phyloP scores from a whole-genome alignment of 305 asterid genomes.

The Rubia peregrina region DNA sequence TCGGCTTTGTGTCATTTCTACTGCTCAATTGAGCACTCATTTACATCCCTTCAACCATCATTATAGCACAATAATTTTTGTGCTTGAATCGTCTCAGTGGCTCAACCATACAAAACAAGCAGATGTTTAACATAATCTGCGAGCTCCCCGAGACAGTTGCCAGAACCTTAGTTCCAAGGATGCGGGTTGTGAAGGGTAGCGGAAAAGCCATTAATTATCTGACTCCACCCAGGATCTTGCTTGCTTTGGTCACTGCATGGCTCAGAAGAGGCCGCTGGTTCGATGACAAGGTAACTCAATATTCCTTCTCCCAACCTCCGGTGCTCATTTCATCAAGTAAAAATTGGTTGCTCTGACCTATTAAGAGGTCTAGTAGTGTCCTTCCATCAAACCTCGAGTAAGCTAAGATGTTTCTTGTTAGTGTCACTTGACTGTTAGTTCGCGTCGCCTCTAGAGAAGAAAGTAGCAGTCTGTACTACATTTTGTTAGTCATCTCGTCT shows the following conservation, averaged over 20 bases:
- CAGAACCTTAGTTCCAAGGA: slow-evolving; percentile 83
- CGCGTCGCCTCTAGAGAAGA: too few relatives aligned
- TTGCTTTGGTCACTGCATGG: slow-evolving; percentile 95
- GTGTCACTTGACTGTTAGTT: not conserved
- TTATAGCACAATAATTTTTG: slow-evolving; percentile 5
- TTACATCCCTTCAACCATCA: too few relatives aligned
- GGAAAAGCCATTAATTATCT: slow-evolving; percentile 85
- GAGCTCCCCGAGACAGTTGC: slow-evolving; percentile 99
- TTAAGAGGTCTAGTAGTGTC: not conserved
- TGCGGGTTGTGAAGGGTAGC: slow-evolving; percentile 92
- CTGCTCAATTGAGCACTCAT: not conserved
- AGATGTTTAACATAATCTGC: slow-evolving; percentile 89
- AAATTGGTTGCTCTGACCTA: not conserved
- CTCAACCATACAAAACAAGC: slow-evolving; percentile 77
- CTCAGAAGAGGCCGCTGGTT: slow-evolving; percentile 94
- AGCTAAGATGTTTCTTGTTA: not conserved
- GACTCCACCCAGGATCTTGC: slow-evolving; percentile 93
- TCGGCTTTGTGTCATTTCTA: not conserved
- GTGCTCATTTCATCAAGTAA: not conserved
- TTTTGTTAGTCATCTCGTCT: not conserved
- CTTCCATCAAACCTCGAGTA: not conserved
- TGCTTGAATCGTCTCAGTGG: slow-evolving; percentile 51
- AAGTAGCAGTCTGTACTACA: too few relatives aligned
- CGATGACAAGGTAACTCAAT: slow-evolving; percentile 64
- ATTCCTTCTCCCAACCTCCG: not conserved